A percentile compares a stretch with the other conserved stretches of the same genome.
phyloP scores from a whole-genome alignment of 164 flowering plant species.

The Stephania japonica region DNA sequence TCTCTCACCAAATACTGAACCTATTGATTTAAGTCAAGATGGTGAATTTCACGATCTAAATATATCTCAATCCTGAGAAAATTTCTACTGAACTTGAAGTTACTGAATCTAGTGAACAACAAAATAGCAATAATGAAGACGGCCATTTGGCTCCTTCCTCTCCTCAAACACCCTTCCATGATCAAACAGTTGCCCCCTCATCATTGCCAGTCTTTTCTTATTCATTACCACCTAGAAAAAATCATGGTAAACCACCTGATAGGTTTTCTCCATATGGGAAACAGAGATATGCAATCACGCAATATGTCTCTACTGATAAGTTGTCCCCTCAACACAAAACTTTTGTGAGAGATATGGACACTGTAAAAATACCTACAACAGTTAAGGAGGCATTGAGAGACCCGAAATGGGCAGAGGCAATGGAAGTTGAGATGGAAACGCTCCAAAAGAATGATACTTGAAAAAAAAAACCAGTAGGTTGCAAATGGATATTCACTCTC shows the following conservation, averaged over 20 bases:
- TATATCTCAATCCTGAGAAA: no score
- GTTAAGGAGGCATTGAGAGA: not conserved
- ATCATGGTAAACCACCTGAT: not conserved
- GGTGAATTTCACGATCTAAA: no score
- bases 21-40: no score
- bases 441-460: slow-evolving; percentile 3
- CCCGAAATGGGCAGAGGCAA: not conserved
- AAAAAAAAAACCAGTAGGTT: not conserved
- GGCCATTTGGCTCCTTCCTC: no score
- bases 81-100: not conserved
- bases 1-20: not conserved
- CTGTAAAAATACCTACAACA: not conserved
- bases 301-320: not conserved
- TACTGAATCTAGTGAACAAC: not conserved
- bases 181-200: not conserved
- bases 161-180: not conserved
- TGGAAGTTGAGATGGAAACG: slow-evolving; percentile 1
- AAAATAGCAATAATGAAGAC: no score
- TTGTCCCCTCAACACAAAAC: not conserved
- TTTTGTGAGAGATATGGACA: not conserved
- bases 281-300: not conserved
- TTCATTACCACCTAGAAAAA: no score
- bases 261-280: not conserved
- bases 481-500: no score
- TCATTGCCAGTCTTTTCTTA: not conserved